These are phyloP conservation scores for Aspergillus quadrilineatus DNA, from an alignment of 2,329 filamentous ascomycete genomes.

Conservation along the genomic window DNA sequence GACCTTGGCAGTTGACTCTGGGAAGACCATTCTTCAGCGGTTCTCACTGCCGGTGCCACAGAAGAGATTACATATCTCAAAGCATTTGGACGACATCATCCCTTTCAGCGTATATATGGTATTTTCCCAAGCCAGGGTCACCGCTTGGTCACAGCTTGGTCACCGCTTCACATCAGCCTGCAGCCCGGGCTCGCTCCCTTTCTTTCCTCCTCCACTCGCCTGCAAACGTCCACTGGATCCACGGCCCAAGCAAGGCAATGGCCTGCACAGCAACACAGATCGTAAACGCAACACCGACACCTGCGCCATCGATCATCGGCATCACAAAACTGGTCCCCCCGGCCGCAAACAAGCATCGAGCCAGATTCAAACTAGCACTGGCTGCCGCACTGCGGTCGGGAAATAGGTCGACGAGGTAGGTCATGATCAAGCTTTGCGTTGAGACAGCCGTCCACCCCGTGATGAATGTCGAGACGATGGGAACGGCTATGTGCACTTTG, in stretches of 20 bases:
- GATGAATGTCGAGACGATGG: conserved; percentile 53
- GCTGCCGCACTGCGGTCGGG: conserved; percentile 52
- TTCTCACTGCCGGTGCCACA: too few species aligned
- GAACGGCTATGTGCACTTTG: conserved; percentile 49
- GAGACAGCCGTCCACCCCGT: conserved; percentile 55
- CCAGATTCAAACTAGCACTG: conserved; percentile 55
- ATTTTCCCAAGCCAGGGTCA: too few species aligned
- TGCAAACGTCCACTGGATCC: conserved; percentile 47
- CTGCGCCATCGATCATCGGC: conserved; percentile 50
- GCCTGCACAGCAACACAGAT: conserved; percentile 47
- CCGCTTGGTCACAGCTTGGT: not conserved
- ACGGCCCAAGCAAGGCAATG: conserved; percentile 47
- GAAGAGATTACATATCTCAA: too few species aligned
- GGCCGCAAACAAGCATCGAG: conserved; percentile 53
- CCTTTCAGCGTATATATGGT: too few species aligned
- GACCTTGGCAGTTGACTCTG: too few species aligned
- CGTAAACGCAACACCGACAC: conserved; percentile 50
- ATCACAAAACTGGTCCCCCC: conserved; percentile 53
- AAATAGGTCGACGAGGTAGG: conserved; percentile 57
- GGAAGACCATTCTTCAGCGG: too few species aligned
- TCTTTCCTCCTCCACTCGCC: conserved; percentile 35
- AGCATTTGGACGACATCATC: too few species aligned
- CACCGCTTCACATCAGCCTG: not conserved
- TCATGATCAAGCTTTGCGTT: conserved; percentile 51
- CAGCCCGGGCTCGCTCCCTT: not conserved